These are phyloP conservation scores for Linnemannia schmuckeri DNA, from an alignment of 192 early-diverging fungal species.

Conservation along the genomic window DNA sequence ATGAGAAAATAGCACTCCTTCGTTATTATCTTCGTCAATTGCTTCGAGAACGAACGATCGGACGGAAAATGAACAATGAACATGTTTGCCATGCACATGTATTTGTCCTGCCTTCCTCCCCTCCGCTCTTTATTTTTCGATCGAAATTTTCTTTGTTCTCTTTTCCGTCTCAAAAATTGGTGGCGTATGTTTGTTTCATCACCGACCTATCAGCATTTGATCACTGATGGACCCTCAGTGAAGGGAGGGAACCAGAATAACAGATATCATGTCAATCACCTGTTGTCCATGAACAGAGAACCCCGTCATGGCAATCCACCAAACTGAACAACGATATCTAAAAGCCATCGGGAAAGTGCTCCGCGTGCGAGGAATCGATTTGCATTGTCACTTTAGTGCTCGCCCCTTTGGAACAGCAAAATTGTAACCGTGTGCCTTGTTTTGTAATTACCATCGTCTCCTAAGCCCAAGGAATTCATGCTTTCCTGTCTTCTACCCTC, in stretches of 20 bases:
- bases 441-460: background rate
- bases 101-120: background rate
- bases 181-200: background rate
- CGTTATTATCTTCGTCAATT: too few species aligned
- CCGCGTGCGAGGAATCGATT: background rate
- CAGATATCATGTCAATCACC: background rate
- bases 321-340: background rate
- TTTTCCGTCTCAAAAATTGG: background rate
- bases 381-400: background rate
- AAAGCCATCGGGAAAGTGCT: background rate
- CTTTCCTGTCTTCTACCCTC: background rate
- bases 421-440: background rate
- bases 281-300: background rate
- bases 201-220: background rate
- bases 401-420: background rate
- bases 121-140: background rate
- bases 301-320: too few species aligned
- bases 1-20: too few species aligned
- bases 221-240: background rate
- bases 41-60: too few species aligned
- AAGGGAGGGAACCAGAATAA: background rate
- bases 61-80: background rate
- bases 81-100: background rate
- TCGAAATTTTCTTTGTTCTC: background rate
- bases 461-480: too few species aligned